These are phyloP conservation scores for Collybia sordida DNA, from an alignment of 768 basidiomycete genomes.

Conservation along the genomic window DNA sequence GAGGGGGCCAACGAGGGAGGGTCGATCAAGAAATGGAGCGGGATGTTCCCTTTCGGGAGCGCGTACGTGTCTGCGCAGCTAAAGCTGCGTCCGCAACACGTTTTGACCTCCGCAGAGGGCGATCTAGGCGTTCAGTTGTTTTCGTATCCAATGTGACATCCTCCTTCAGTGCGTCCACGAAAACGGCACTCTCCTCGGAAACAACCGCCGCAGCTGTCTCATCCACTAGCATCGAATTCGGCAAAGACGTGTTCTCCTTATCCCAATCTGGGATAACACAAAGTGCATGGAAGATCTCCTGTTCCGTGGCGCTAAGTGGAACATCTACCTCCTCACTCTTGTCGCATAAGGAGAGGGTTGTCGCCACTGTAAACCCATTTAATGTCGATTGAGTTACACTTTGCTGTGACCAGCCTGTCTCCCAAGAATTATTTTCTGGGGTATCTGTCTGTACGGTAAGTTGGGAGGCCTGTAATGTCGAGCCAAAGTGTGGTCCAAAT, in stretches of 20 bases:
- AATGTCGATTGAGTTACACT: not conserved
- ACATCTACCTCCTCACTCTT: conserved; percentile 31
- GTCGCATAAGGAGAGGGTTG: conserved; percentile 6
- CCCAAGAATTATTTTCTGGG: conserved; percentile 10
- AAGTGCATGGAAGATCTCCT: conserved; percentile 67
- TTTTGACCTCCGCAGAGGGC: conserved; percentile 61
- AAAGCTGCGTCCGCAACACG: conserved; percentile 58
- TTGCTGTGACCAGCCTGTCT: conserved; percentile 17
- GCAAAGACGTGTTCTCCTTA: conserved; percentile 25
- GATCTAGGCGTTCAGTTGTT: conserved; percentile 19
- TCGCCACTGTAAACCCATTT: conserved; percentile 10
- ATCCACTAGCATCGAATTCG: conserved; percentile 9
- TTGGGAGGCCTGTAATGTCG: conserved; percentile 44
- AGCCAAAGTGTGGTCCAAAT: conserved; percentile 65
- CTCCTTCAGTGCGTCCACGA: not conserved
- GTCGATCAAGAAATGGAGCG: conserved; percentile 31
- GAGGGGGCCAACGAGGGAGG: conserved; percentile 9
- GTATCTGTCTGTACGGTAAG: conserved; percentile 15
- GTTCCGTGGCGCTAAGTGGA: conserved; percentile 68
- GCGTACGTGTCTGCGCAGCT: conserved; percentile 46
- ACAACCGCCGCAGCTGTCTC: conserved; percentile 3
- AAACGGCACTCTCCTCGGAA: not conserved
- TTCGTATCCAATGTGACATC: not conserved
- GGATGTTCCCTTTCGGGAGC: conserved; percentile 38
- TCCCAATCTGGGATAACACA: conserved; percentile 63